Evolutionary conservation across 768 basidiomycete species (phyloP).

Genomic region (Hebeloma cylindrosporum): DNA sequence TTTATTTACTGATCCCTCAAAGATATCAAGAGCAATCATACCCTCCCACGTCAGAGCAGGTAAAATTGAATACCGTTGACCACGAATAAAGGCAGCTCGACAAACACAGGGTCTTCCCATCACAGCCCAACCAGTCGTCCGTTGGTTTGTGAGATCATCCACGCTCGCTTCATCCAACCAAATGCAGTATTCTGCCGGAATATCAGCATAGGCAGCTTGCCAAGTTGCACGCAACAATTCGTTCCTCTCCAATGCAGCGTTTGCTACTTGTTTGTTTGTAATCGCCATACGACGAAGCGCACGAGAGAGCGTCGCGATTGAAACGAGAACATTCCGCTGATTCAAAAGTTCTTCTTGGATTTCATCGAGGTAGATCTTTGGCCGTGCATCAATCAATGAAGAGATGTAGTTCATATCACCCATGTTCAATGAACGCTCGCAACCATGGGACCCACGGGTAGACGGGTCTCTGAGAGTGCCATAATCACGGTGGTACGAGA

Average conservation of each 20-base stretch:
- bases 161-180: slow-evolving; percentile 30
- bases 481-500: slow-evolving; percentile 9
- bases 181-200: slow-evolving; percentile 19
- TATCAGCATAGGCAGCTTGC: slow-evolving; percentile 17
- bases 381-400: slow-evolving; percentile 14
- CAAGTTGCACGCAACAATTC: slow-evolving; percentile 22
- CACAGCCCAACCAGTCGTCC: slow-evolving; percentile 17
- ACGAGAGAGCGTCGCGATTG: slow-evolving; percentile 17
- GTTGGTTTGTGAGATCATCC: slow-evolving; percentile 23
- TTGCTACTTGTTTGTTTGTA: slow-evolving; percentile 24
- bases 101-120: slow-evolving; percentile 23
- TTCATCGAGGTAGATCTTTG: slow-evolving; percentile 19
- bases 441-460: slow-evolving; percentile 5
- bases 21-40: slow-evolving; percentile 32
- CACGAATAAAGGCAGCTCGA: slow-evolving; percentile 23
- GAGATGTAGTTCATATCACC: slow-evolving; percentile 18
- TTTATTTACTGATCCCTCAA: slow-evolving; percentile 35
- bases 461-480: slow-evolving; percentile 6
- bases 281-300: slow-evolving; percentile 20
- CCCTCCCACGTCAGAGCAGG: slow-evolving; percentile 30
- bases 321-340: slow-evolving; percentile 9
- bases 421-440: slow-evolving; percentile 8
- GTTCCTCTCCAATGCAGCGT: slow-evolving; percentile 25
- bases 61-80: slow-evolving; percentile 28
- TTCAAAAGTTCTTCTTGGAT: slow-evolving; percentile 18